phyloP scores from a whole-genome alignment of 2,329 filamentous ascomycete species.

The Nemania serpens region DNA sequence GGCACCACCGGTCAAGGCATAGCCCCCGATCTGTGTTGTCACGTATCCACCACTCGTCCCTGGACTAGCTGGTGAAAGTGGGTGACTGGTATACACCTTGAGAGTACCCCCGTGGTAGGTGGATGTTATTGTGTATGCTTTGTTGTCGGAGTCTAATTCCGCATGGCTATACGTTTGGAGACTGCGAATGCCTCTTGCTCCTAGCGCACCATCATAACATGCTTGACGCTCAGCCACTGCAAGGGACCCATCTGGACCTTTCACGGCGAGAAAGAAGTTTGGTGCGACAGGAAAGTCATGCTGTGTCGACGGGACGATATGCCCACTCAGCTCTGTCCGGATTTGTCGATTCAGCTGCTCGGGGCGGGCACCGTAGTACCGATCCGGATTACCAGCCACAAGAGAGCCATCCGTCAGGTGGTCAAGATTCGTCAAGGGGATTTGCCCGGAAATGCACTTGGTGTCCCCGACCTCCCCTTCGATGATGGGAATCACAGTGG shows the following conservation, averaged over 20 bases:
- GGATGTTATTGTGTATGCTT: conserved; percentile 16
- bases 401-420: conserved; percentile 1
- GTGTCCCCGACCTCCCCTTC: not conserved
- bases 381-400: conserved; percentile 16
- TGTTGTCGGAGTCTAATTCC: conserved; percentile 14
- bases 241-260: conserved; percentile 31
- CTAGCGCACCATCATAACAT: conserved; percentile 41
- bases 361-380: conserved; percentile 12
- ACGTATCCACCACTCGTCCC: not conserved
- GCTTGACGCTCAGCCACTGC: conserved; percentile 37
- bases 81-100: conserved; percentile 8
- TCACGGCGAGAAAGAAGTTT: conserved; percentile 27
- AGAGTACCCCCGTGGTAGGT: conserved; percentile 8
- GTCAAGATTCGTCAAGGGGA: conserved; percentile 15
- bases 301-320: conserved; percentile 31
- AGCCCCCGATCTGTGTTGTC: conserved; percentile 6
- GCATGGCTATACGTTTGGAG: conserved; percentile 41
- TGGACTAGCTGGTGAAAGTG: not conserved
- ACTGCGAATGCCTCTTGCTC: conserved; percentile 41
- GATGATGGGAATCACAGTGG: conserved; percentile 5
- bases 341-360: conserved; percentile 7
- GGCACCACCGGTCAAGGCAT: not conserved
- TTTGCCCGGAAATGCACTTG: not conserved
- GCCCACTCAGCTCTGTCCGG: conserved; percentile 9
- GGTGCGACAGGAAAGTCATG: conserved; percentile 22